These are phyloP conservation scores for Hibiscus mutabilis DNA, from an alignment of 345 rosid species.

Conservation along the genomic window DNA sequence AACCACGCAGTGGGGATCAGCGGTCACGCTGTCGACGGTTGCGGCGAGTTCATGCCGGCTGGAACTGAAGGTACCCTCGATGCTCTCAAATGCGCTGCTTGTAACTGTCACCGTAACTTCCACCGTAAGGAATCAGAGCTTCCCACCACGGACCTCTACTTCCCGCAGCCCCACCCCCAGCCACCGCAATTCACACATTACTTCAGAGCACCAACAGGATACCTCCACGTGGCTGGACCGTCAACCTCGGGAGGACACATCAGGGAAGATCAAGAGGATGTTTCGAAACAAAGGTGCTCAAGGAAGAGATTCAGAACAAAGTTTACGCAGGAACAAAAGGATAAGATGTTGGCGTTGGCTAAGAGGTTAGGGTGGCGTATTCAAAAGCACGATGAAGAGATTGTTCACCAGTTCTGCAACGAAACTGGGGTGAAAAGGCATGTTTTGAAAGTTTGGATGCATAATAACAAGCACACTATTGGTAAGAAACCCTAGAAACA, in stretches of 20 bases:
- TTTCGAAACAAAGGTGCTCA: slow-evolving; percentile 32
- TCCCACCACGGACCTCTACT: slow-evolving; percentile 23
- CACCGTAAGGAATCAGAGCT: slow-evolving; percentile 55
- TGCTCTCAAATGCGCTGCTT: slow-evolving; percentile 75
- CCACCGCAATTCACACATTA: slow-evolving; percentile 43
- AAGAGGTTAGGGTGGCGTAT: slow-evolving; percentile 76
- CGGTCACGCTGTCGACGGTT: slow-evolving; percentile 77
- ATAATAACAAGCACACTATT: slow-evolving; percentile 78
- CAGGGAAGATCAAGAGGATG: slow-evolving; percentile 48
- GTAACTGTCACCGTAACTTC: slow-evolving; percentile 80
- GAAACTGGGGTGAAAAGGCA: slow-evolving; percentile 60
- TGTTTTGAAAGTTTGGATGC: slow-evolving; percentile 89
- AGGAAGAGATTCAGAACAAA: slow-evolving; percentile 68
- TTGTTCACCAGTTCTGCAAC: slow-evolving; percentile 55
- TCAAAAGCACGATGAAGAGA: slow-evolving; percentile 67
- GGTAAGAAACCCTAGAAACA: slow-evolving; percentile 71
- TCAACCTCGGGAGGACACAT: slow-evolving; percentile 37
- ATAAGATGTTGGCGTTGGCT: slow-evolving; percentile 60
- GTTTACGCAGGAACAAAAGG: too few species aligned
- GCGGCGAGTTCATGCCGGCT: slow-evolving; percentile 75
- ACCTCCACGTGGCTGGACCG: slow-evolving; percentile 37
- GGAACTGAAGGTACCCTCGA: slow-evolving; percentile 68
- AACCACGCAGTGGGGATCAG: slow-evolving; percentile 73
- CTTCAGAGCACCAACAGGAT: slow-evolving; percentile 51
- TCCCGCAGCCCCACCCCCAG: slow-evolving; percentile 25